These are phyloP conservation scores for Eucalyptus shirleyi DNA, from an alignment of 345 rosid species.

Conservation along the genomic window DNA sequence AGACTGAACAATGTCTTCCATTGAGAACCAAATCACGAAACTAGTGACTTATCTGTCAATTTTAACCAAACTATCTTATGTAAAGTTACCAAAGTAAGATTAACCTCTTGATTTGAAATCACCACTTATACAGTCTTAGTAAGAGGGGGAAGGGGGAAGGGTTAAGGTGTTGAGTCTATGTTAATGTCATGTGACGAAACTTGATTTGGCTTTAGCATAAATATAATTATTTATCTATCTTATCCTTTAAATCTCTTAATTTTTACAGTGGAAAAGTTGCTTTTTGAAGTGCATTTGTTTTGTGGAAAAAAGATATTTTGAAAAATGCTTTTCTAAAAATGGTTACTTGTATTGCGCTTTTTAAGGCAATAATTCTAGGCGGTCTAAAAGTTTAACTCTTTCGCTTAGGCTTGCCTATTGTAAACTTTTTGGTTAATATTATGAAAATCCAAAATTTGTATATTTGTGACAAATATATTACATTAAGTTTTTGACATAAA, in stretches of 20 bases:
- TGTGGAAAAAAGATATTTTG: not conserved
- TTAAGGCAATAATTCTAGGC: too few relatives aligned
- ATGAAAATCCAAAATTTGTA: too few relatives aligned
- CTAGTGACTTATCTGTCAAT: too few relatives aligned
- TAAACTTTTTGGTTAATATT: not conserved
- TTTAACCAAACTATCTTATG: too few relatives aligned
- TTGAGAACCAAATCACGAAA: not conserved
- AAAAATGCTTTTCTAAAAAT: not conserved
- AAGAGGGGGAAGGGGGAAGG: too few relatives aligned
- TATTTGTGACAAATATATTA: too few relatives aligned
- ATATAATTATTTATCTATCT: not conserved
- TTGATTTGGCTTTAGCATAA: not conserved
- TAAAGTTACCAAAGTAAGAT: too few relatives aligned
- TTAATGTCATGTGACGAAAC: not conserved
- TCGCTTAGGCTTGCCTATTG: not conserved
- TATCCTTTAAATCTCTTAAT: not conserved
- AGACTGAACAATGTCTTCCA: not conserved
- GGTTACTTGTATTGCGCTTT: not conserved
- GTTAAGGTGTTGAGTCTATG: not conserved
- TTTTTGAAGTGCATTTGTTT: not conserved
- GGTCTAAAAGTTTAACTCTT: not conserved
- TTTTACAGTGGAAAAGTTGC: fast-evolving
- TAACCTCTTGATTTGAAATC: too few relatives aligned
- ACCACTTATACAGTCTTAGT: too few relatives aligned
- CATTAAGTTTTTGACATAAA: too few relatives aligned